Evolutionary conservation across 352 stramenopile genomes (phyloP).

Genomic region (Phytophthora vignae): DNA sequence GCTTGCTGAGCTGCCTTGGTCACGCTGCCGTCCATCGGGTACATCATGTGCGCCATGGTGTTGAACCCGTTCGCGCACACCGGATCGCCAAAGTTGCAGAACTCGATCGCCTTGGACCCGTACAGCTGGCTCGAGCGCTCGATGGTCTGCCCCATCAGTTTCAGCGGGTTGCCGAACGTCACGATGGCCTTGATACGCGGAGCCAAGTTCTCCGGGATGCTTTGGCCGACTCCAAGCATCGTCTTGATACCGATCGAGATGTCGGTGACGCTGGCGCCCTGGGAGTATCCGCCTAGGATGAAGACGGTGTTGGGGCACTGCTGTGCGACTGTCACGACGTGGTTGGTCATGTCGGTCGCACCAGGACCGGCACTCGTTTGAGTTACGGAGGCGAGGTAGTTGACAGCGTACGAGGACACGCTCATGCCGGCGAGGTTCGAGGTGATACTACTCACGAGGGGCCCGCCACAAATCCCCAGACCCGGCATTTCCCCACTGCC

Average conservation of each 20-base stretch:
- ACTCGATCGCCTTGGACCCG: constrained; percentile 33
- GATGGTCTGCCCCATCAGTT: constrained; percentile 35
- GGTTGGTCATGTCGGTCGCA: constrained; percentile 41
- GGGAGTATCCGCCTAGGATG: constrained; percentile 37
- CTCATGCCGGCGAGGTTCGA: constrained; percentile 25
- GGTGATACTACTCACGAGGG: constrained; percentile 26
- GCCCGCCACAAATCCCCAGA: constrained; percentile 31
- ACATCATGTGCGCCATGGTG: constrained; percentile 33
- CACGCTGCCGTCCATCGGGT: constrained; percentile 37
- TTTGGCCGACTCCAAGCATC: constrained; percentile 18
- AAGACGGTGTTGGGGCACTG: constrained; percentile 38
- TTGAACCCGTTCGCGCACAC: constrained; percentile 37
- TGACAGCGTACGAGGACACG: constrained; percentile 36
- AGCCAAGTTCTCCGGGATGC: constrained; percentile 26
- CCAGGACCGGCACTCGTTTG: constrained; percentile 36
- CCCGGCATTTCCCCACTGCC: constrained; percentile 30
- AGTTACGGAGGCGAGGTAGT: constrained; percentile 26
- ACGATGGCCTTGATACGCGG: constrained; percentile 43
- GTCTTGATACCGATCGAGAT: constrained; percentile 41
- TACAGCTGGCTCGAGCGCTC: constrained; percentile 28
- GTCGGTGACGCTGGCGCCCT: constrained; percentile 39
- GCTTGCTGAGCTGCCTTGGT: constrained; percentile 23
- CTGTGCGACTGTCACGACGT: constrained; percentile 22
- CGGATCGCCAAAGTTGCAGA: constrained; percentile 35
- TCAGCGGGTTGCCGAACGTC: constrained; percentile 40